phyloP scores from a whole-genome alignment of 768 basidiomycete genomes.

The Psilocybe cubensis region DNA sequence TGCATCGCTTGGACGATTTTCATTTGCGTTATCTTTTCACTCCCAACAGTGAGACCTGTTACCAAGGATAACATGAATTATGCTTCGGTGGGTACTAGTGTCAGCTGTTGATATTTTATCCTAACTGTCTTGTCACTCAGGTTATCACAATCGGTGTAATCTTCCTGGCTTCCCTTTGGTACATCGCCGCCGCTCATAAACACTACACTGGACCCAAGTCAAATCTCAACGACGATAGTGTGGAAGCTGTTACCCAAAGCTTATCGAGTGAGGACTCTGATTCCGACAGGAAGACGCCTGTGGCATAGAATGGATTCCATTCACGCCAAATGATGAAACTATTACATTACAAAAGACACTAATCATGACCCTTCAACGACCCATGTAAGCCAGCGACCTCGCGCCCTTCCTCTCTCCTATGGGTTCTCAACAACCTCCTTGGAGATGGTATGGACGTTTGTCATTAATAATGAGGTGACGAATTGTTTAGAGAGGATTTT shows the following conservation, averaged over 20 bases:
- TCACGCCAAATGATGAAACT: neutral
- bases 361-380: neutral
- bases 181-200: conserved; percentile 51
- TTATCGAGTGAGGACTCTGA: neutral
- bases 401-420: no score
- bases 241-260: conserved; percentile 17
- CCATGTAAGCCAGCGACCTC: neutral
- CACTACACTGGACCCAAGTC: conserved; percentile 65
- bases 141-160: conserved; percentile 58
- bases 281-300: neutral
- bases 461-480: no score
- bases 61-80: conserved; percentile 81
- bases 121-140: conserved; percentile 22
- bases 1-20: conserved; percentile 75
- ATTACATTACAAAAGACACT: neutral
- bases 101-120: neutral
- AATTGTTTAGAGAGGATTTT: neutral
- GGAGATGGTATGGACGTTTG: no score
- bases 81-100: conserved; percentile 50
- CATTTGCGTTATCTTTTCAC: conserved; percentile 70
- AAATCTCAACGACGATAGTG: conserved; percentile 42
- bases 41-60: conserved; percentile 73
- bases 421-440: no score
- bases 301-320: neutral
- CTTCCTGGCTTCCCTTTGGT: conserved; percentile 60